Evolutionary conservation across 2,329 filamentous ascomycete species (phyloP).

Genomic region (Exophiala viscosa): DNA sequence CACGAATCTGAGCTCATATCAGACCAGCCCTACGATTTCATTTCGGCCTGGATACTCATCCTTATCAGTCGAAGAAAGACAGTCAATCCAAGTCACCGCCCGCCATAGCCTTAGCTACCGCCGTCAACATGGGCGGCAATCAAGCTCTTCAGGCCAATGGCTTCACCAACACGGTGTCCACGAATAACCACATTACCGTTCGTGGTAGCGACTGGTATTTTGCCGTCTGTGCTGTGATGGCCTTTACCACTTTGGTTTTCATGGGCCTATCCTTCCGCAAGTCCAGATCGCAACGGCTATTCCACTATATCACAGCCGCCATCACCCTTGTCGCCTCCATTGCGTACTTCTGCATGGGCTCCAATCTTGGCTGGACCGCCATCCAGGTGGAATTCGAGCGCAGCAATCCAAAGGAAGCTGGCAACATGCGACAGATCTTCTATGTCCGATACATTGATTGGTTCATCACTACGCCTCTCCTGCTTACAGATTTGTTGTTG

Average conservation of each 20-base stretch:
- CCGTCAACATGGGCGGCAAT: constrained; percentile 21
- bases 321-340: constrained; percentile 41
- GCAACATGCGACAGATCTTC: constrained; percentile 60
- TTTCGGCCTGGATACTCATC: too few relatives aligned
- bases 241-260: constrained; percentile 18
- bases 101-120: background rate
- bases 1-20: background rate
- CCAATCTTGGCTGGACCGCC: constrained; percentile 60
- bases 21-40: background rate
- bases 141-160: constrained; percentile 25
- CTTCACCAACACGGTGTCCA: constrained; percentile 28
- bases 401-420: constrained; percentile 43
- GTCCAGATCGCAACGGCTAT: constrained; percentile 21
- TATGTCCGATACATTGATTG: constrained; percentile 65
- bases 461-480: constrained; percentile 60
- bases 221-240: constrained; percentile 25
- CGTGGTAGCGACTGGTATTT: constrained; percentile 29
- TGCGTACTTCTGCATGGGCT: constrained; percentile 65
- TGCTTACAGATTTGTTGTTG: constrained; percentile 61
- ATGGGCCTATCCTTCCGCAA: constrained; percentile 26
- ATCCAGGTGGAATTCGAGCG: constrained; percentile 60
- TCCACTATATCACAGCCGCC: constrained; percentile 28
- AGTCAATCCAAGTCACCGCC: background rate
- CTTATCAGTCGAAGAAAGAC: background rate
- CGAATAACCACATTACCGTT: constrained; percentile 29